Percentiles rank a stretch among this genome's conserved stretches.
Evolutionary conservation across 805 yeast genomes (phyloP).

Genomic region (Metschnikowia amazonensis): DNA sequence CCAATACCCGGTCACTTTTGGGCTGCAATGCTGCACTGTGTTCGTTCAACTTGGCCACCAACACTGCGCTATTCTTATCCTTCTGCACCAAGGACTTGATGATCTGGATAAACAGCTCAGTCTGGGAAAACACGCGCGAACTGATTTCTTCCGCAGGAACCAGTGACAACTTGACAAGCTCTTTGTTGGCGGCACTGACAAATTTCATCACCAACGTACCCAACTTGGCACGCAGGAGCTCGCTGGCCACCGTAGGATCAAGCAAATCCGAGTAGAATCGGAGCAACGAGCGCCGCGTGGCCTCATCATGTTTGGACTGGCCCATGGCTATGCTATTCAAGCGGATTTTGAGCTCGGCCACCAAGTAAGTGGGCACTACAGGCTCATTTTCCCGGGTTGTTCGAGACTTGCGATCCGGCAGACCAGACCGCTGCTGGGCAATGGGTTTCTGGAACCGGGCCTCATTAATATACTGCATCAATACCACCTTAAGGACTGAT

Average conservation of each 20-base stretch:
- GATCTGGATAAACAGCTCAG: slow-evolving; percentile 34
- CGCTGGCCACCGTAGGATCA: slow-evolving; percentile 41
- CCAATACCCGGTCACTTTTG: slow-evolving; percentile 3
- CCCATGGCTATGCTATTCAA: slow-evolving; percentile 48
- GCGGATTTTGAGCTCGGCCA: slow-evolving; percentile 35
- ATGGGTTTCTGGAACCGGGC: slow-evolving; percentile 51
- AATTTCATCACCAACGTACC: slow-evolving; percentile 51
- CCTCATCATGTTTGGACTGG: slow-evolving; percentile 37
- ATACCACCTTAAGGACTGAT: slow-evolving; percentile 49
- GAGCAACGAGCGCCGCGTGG: slow-evolving; percentile 54
- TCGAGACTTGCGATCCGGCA: slow-evolving; percentile 14
- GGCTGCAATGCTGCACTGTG: slow-evolving; percentile 38
- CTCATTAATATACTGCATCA: slow-evolving; percentile 60
- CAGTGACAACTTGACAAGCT: slow-evolving; percentile 41
- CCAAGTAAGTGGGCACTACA: slow-evolving; percentile 35
- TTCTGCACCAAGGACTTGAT: slow-evolving; percentile 34
- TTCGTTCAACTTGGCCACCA: slow-evolving; percentile 42
- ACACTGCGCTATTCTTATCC: slow-evolving; percentile 36
- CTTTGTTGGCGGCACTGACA: slow-evolving; percentile 51
- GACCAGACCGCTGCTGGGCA: slow-evolving; percentile 2
- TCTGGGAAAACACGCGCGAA: slow-evolving; percentile 33
- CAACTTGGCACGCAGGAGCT: slow-evolving; percentile 29
- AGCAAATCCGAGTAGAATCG: slow-evolving; percentile 61
- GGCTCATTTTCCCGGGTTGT: slow-evolving; percentile 10
- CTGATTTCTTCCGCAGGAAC: slow-evolving; percentile 28